Conservation (phyloP, 1,284 basidiomycete species). For the Caloboletus firmus region DNA sequence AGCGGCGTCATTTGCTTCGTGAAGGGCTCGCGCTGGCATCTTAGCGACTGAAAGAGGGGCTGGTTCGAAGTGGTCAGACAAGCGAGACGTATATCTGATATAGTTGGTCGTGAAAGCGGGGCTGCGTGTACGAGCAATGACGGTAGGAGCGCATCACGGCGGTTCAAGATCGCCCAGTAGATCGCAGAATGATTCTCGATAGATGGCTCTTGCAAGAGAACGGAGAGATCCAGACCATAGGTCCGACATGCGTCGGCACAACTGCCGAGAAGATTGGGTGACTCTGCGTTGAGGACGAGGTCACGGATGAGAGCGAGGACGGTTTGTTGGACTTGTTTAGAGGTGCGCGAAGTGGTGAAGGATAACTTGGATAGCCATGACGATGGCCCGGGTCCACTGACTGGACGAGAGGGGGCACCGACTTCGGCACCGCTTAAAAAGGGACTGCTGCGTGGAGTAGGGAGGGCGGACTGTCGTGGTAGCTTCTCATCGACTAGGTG, state of each 20-base stretch:
- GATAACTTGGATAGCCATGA: conserved; percentile 30
- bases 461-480: background rate
- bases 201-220: conserved; percentile 58
- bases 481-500: background rate
- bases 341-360: conserved; percentile 36
- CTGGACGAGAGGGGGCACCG: background rate
- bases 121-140: conserved; percentile 51
- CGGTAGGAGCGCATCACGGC: conserved; percentile 39
- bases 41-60: conserved; percentile 57
- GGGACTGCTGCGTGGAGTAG: conserved; percentile 21
- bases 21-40: conserved; percentile 16
- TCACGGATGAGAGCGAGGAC: conserved; percentile 49
- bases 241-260: conserved; percentile 47
- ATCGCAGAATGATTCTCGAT: conserved; percentile 64
- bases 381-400: background rate
- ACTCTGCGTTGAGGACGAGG: conserved; percentile 38
- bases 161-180: conserved; percentile 70
- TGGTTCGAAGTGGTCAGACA: conserved; percentile 66
- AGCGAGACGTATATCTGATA: conserved; percentile 61
- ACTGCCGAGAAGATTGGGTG: conserved; percentile 42
- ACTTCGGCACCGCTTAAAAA: background rate
- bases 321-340: conserved; percentile 47
- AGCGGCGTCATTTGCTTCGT: conserved; percentile 10
- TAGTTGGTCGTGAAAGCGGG: conserved; percentile 49
- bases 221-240: conserved; percentile 42